Evolutionary conservation across 2,329 filamentous ascomycete genomes (phyloP), one percentile per base, ranked within the genome.

Genomic region (Apiospora marii): DNA sequence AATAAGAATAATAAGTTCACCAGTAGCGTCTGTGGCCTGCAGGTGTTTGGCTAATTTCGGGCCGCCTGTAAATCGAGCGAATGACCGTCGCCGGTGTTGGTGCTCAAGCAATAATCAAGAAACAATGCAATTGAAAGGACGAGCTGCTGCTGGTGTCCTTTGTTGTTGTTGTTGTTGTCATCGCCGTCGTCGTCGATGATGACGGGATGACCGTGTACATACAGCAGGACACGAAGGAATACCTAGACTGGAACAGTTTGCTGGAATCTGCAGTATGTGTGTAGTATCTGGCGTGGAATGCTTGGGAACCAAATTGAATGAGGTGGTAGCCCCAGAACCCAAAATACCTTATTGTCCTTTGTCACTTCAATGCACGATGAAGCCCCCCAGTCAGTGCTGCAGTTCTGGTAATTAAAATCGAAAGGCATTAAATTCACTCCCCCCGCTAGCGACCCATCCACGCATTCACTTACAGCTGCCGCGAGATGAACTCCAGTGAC

Each of bases 11-110:
- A 64, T 64, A 64, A 64, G 34, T 64, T 64, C 34, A 22, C 8
- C 58, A 8, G 22, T 22, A 64, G 58, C 14, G 58, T 64, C 58
- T 64, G 58, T 64, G 58, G 58, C 58, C 58, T 61, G 53, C 53
- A 41, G 34, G 34, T 64, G 58, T 64, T 64, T 64, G 58, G 58
- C 58, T 64, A 64, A 64, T 64, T 64, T 64, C 58, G 58, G 58
- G 58, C 58, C 58, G 34, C 58, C 19, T 64, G 58, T 10, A 41
- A 64, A 64, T 64, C 58, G 58, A 64, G 41, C 58, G 58, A 64
- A 64, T 64, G 58, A 41, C 53, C 53, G 53, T 30, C 53, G 34
- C 10, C 14, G 13, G 58, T 64, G 34, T 41, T 41, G 34, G 53
- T 37, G 30, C 53, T 37, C 30, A n/a, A 37, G 53, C 58, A 64